A percentile compares a stretch with the other conserved stretches of the same genome.
Conservation (phyloP, 2,329 filamentous ascomycete species). For the Trichocomaceae sp. region DNA sequence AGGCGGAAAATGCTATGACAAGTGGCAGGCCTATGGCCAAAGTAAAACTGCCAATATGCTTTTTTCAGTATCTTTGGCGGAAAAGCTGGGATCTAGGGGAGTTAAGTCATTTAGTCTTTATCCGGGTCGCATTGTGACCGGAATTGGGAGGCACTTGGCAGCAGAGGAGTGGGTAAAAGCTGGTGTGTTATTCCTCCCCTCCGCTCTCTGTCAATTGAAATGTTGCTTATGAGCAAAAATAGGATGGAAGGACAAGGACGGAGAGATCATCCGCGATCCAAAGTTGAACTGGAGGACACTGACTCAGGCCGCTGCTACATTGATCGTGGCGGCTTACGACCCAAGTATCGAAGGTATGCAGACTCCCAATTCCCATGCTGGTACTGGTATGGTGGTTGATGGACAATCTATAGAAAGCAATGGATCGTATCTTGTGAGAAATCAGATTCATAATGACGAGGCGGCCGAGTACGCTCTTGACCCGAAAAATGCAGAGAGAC, state of each 20-base stretch:
- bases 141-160: not conserved
- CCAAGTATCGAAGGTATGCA: not conserved
- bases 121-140: slow-evolving; percentile 14
- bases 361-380: not conserved
- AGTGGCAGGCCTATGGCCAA: slow-evolving; percentile 13
- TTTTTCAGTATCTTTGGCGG: slow-evolving; percentile 8
- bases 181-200: not conserved
- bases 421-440: not conserved
- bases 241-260: not conserved
- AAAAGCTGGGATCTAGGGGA: slow-evolving; percentile 12
- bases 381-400: not conserved
- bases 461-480: not conserved
- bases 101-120: slow-evolving; percentile 10
- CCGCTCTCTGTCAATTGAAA: not conserved
- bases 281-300: slow-evolving; percentile 2
- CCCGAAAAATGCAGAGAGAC: not conserved
- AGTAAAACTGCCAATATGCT: slow-evolving; percentile 12
- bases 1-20: slow-evolving; percentile 6
- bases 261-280: not conserved
- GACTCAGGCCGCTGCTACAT: slow-evolving; percentile 15
- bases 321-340: slow-evolving; percentile 1
- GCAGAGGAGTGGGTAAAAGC: not conserved
- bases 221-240: not conserved
- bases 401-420: not conserved
- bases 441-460: not conserved